These are phyloP conservation scores for Leccinum variicolor DNA, from an alignment of 768 basidiomycete species.

Conservation along the genomic window DNA sequence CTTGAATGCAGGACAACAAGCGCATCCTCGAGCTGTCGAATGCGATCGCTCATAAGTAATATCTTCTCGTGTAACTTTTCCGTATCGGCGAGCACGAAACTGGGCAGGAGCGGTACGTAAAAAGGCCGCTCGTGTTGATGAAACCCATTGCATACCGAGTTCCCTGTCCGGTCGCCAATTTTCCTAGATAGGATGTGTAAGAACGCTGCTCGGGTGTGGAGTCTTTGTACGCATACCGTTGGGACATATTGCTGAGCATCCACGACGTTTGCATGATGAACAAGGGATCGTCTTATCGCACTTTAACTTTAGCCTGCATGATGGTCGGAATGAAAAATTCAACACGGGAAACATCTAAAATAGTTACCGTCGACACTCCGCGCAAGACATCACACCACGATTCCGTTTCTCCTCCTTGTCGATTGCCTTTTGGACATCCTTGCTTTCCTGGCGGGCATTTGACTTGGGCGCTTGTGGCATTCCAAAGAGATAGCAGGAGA, in stretches of 20 bases:
- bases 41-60: slow-evolving; percentile 63
- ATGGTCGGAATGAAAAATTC: not conserved
- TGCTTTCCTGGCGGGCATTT: slow-evolving; percentile 35
- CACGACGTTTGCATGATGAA: slow-evolving; percentile 63
- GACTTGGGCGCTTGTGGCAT: slow-evolving; percentile 54
- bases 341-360: slow-evolving; percentile 6
- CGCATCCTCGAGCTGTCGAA: slow-evolving; percentile 70
- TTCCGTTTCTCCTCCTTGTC: slow-evolving; percentile 68
- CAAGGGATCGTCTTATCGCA: slow-evolving; percentile 69
- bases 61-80: slow-evolving; percentile 70
- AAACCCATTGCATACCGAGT: slow-evolving; percentile 50
- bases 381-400: slow-evolving; percentile 51
- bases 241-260: slow-evolving; percentile 75
- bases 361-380: slow-evolving; percentile 57
- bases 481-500: not conserved
- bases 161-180: slow-evolving; percentile 73
- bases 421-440: slow-evolving; percentile 44
- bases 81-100: slow-evolving; percentile 71
- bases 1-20: slow-evolving; percentile 52
- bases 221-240: slow-evolving; percentile 39
- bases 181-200: slow-evolving; percentile 32
- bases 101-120: slow-evolving; percentile 17
- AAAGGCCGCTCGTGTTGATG: not conserved
- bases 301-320: slow-evolving; percentile 58
- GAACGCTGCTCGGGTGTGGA: not conserved